Evolutionary conservation across 768 basidiomycete species (phyloP).

Genomic region (Mycena epipterygia): DNA sequence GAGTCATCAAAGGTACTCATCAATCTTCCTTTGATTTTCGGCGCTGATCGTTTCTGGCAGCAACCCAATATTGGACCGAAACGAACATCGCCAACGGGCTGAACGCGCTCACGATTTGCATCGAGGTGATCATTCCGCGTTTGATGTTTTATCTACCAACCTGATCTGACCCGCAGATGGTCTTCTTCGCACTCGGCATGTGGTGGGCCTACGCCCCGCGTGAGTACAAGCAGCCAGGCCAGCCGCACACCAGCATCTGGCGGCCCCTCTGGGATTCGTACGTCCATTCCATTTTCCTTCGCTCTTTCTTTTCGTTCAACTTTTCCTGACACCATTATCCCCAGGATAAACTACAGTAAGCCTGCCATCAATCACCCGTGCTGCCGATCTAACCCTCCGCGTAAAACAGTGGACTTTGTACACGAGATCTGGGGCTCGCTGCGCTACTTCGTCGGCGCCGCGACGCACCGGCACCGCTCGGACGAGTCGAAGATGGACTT

Average conservation of each 20-base stretch:
- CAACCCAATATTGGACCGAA: constrained; percentile 84
- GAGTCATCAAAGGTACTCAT: constrained; percentile 74
- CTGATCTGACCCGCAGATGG: constrained; percentile 69
- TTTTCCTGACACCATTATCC: not conserved
- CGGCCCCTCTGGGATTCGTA: constrained; percentile 19
- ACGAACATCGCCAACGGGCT: constrained; percentile 90
- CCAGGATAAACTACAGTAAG: constrained; percentile 50
- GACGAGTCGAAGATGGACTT: constrained; percentile 42
- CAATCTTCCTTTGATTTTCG: not conserved
- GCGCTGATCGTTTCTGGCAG: constrained; percentile 47
- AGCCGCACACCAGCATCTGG: constrained; percentile 15
- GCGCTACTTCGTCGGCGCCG: constrained; percentile 67
- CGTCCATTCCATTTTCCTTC: not conserved
- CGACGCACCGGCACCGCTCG: constrained; percentile 38
- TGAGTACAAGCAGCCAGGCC: constrained; percentile 67
- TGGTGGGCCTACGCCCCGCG: constrained; percentile 84
- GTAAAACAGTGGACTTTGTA: constrained; percentile 76
- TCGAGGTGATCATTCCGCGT: constrained; percentile 70
- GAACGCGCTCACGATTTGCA: constrained; percentile 83
- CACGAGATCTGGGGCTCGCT: constrained; percentile 75
- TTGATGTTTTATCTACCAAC: not conserved
- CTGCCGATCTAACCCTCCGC: not conserved
- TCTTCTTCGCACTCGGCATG: constrained; percentile 83
- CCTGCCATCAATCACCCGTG: not conserved
- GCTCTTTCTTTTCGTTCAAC: not conserved